Evolutionary conservation across 106 monocot species (phyloP).

Genomic region (Alisma plantagoaquatica): DNA sequence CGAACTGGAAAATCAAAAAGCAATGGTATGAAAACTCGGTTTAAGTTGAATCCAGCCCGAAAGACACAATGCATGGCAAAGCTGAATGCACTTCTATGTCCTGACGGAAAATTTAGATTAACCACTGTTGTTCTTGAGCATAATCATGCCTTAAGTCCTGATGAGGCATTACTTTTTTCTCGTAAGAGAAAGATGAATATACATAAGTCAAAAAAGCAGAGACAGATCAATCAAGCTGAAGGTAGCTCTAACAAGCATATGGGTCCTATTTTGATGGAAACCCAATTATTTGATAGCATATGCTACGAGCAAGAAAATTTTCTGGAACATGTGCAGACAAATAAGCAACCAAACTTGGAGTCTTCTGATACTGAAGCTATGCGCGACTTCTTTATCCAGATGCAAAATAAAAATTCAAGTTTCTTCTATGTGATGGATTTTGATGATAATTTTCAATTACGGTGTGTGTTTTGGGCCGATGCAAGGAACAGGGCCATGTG

Average conservation of each 20-base stretch:
- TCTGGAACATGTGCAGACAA: background rate
- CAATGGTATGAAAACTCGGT: background rate
- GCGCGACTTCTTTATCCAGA: constrained; percentile 1
- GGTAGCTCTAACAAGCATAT: no score
- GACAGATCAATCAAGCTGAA: no score
- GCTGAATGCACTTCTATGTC: constrained; percentile 3
- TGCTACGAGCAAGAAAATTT: background rate
- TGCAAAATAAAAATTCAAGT: constrained; percentile 5
- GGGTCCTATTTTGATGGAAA: background rate
- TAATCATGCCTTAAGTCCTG: constrained; percentile 1
- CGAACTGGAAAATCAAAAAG: constrained; percentile 3
- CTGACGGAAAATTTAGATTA: background rate
- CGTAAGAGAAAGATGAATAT: background rate
- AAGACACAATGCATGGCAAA: constrained; percentile 13
- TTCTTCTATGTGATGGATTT: constrained; percentile 14
- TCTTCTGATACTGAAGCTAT: constrained; percentile 9
- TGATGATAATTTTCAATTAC: background rate
- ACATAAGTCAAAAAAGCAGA: no score
- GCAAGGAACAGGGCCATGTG: constrained; percentile 1
- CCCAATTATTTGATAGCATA: background rate
- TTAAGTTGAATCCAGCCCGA: constrained; percentile 1
- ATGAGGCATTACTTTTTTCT: constrained; percentile 1
- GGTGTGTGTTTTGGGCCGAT: constrained; percentile 11
- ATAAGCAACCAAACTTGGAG: background rate
- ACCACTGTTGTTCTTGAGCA: constrained; percentile 2